Conservation (phyloP, 116 monocot genomes). For the Papilionanthe hybrid region DNA sequence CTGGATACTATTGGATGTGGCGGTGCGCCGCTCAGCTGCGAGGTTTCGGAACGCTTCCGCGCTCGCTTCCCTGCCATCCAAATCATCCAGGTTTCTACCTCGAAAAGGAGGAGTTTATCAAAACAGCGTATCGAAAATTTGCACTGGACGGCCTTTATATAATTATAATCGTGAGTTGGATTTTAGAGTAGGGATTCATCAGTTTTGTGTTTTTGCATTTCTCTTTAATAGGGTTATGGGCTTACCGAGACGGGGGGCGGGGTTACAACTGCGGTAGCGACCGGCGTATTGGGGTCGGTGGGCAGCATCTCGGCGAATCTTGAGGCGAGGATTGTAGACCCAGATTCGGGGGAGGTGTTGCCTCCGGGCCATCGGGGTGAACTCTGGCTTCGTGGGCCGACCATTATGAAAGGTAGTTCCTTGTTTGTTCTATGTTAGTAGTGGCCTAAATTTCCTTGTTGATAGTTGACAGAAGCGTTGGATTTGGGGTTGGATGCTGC, state of each 20-base stretch:
- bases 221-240: slow-evolving; percentile 43
- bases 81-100: slow-evolving; percentile 31
- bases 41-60: slow-evolving; percentile 34
- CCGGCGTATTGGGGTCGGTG: slow-evolving; percentile 26
- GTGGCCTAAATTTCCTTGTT: not conserved
- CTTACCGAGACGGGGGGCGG: slow-evolving; percentile 48
- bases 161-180: not conserved
- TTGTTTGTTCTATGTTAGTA: not conserved
- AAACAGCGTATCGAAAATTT: not conserved
- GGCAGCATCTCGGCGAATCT: slow-evolving; percentile 25
- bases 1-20: slow-evolving; percentile 22
- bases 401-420: slow-evolving; percentile 50
- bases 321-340: slow-evolving; percentile 61
- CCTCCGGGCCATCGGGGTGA: slow-evolving; percentile 44
- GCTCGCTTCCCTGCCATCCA: slow-evolving; percentile 37
- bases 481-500: too few species aligned
- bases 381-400: slow-evolving; percentile 59
- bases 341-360: slow-evolving; percentile 31
- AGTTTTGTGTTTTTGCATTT: not conserved
- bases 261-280: slow-evolving; percentile 23
- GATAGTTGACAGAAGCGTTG: not conserved
- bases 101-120: not conserved
- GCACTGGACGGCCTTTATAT: not conserved
- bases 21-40: slow-evolving; percentile 32
- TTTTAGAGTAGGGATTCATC: not conserved